Conservation (phyloP, 352 stramenopile species). For the Lagenidium sp. region DNA sequence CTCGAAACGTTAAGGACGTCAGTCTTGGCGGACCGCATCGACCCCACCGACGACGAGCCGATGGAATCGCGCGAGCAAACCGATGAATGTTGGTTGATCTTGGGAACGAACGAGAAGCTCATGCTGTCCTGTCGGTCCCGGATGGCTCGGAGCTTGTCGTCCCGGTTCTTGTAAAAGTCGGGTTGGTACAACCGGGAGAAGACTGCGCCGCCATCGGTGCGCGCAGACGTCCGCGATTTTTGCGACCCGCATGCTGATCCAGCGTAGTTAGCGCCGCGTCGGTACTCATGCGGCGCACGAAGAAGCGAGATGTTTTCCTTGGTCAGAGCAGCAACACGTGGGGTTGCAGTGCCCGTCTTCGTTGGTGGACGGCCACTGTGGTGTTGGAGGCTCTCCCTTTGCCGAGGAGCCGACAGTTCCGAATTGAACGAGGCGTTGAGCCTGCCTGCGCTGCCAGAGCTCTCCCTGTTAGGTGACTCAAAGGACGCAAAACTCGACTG, state of each 20-base stretch:
- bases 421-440: conserved; percentile 18
- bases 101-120: conserved; percentile 50
- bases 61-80: conserved; percentile 62
- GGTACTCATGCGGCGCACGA: conserved; percentile 25
- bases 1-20: conserved; percentile 70
- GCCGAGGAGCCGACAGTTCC: too few relatives aligned
- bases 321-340: conserved; percentile 60
- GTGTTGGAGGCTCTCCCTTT: too few relatives aligned
- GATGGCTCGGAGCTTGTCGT: conserved; percentile 53
- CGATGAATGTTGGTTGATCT: conserved; percentile 33
- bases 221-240: conserved; percentile 58
- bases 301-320: conserved; percentile 75
- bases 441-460: too few relatives aligned
- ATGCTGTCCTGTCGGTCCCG: conserved; percentile 61
- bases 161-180: conserved; percentile 76
- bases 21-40: conserved; percentile 65
- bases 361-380: too few relatives aligned
- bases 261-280: conserved; percentile 18
- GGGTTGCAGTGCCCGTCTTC: too few relatives aligned
- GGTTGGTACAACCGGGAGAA: conserved; percentile 79
- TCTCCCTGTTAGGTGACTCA: too few relatives aligned
- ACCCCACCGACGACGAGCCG: conserved; percentile 44
- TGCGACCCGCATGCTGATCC: conserved; percentile 67
- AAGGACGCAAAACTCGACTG: conserved; percentile 12
- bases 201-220: conserved; percentile 70